phyloP scores from a whole-genome alignment of 2,329 filamentous ascomycete genomes.

The Aspergillus pseudoglaucus region DNA sequence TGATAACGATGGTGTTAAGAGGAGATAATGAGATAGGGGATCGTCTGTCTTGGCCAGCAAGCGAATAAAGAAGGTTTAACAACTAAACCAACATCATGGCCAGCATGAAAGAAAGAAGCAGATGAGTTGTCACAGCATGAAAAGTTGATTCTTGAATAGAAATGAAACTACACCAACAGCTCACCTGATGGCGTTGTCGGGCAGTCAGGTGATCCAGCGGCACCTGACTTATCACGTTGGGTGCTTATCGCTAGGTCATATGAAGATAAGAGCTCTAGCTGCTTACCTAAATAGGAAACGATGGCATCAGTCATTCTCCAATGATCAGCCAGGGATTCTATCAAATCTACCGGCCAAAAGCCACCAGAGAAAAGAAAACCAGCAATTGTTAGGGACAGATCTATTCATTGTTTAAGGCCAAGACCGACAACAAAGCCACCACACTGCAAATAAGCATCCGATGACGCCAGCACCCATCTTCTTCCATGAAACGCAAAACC shows the following conservation, averaged over 20 bases:
- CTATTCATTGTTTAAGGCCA: constrained; percentile 6
- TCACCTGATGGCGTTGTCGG: not conserved
- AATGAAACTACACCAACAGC: not conserved
- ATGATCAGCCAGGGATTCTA: constrained; percentile 10
- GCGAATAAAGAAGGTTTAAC: not conserved
- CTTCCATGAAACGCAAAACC: not conserved
- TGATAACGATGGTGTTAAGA: not conserved
- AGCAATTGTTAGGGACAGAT: not conserved
- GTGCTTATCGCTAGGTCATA: not conserved
- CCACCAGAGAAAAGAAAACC: not conserved
- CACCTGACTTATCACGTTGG: not conserved
- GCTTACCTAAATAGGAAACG: not conserved
- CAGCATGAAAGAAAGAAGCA: not conserved
- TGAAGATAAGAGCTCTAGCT: not conserved
- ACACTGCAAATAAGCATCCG: not conserved
- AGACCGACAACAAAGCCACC: not conserved
- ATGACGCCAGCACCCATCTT: constrained; percentile 1
- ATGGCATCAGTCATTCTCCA: constrained; percentile 2
- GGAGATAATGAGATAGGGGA: not conserved
- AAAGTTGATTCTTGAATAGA: not conserved
- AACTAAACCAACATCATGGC: not conserved
- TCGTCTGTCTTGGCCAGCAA: not conserved
- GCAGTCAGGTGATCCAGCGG: not conserved
- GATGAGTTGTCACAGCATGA: not conserved
- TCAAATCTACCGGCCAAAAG: too few species aligned